Evolutionary conservation across 2,329 filamentous ascomycete genomes (phyloP).

Genomic region (Raffaelea albimanens): DNA sequence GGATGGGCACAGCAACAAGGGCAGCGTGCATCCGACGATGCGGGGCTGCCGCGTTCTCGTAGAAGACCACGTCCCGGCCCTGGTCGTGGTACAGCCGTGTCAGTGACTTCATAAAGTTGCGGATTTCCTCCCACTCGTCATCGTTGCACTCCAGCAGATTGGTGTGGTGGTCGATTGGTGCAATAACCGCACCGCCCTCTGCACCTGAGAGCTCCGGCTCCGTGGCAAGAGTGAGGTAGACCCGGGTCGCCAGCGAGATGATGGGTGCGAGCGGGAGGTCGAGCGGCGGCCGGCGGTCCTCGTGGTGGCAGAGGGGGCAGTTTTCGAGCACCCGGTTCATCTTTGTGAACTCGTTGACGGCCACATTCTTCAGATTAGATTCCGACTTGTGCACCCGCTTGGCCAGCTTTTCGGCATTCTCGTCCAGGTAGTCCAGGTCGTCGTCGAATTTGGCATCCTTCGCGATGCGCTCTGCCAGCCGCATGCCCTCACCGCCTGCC

Average conservation of each 20-base stretch:
- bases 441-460: slow-evolving; percentile 88
- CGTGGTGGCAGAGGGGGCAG: slow-evolving; percentile 87
- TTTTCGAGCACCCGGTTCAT: slow-evolving; percentile 77
- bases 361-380: slow-evolving; percentile 75
- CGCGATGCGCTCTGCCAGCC: slow-evolving; percentile 84
- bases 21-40: slow-evolving; percentile 74
- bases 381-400: slow-evolving; percentile 81
- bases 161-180: slow-evolving; percentile 73
- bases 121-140: slow-evolving; percentile 97
- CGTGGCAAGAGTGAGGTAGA: slow-evolving; percentile 80
- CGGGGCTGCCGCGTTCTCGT: slow-evolving; percentile 87
- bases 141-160: slow-evolving; percentile 98
- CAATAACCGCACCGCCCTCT: slow-evolving; percentile 76
- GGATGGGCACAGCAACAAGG: slow-evolving; percentile 77
- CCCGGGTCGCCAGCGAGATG: slow-evolving; percentile 74
- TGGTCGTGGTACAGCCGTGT: slow-evolving; percentile 92
- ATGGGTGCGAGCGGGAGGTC: slow-evolving; percentile 71
- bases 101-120: slow-evolving; percentile 97
- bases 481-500: slow-evolving; percentile 67
- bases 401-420: slow-evolving; percentile 86
- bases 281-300: slow-evolving; percentile 59
- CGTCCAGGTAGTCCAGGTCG: slow-evolving; percentile 93
- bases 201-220: slow-evolving; percentile 69
- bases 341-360: slow-evolving; percentile 82
- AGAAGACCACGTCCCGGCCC: slow-evolving; percentile 88